Percentiles rank a stretch among this genome's conserved stretches.
These are phyloP conservation scores for Tricholoma hemisulphureum DNA, from an alignment of 768 basidiomycete genomes.

Conservation along the genomic window DNA sequence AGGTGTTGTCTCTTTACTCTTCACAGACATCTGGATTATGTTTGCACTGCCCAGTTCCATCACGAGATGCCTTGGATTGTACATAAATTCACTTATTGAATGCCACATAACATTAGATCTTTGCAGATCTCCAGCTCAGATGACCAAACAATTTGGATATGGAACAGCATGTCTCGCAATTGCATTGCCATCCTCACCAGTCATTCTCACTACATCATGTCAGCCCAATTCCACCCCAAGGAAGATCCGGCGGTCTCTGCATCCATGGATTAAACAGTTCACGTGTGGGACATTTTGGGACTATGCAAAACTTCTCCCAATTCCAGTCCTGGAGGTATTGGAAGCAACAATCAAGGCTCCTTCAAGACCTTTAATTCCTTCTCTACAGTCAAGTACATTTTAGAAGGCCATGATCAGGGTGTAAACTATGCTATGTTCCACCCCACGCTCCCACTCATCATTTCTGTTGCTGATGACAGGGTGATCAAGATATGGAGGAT, in stretches of 20 bases:
- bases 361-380: conserved; percentile 90
- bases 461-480: conserved; percentile 95
- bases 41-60: conserved; percentile 96
- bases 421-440: conserved; percentile 99
- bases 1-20: conserved; percentile 88
- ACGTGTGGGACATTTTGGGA: conserved; percentile 99
- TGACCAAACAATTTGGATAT: conserved; percentile 99
- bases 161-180: conserved; percentile 98
- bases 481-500: conserved; percentile 99
- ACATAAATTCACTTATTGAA: conserved; percentile 35
- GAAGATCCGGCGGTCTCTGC: conserved; percentile 97
- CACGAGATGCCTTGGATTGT: conserved; percentile 99
- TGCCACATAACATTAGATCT: conserved; percentile 8
- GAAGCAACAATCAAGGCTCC: conserved; percentile 55
- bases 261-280: conserved; percentile 98
- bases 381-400: conserved; percentile 96
- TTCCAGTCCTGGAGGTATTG: conserved; percentile 32
- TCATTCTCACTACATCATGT: conserved; percentile 99
- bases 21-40: conserved; percentile 94
- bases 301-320: conserved; percentile 81
- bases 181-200: conserved; percentile 99
- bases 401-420: conserved; percentile 94
- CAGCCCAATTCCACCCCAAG: conserved; percentile 97
- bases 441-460: conserved; percentile 92
- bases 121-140: conserved; percentile 82